Base-by-base conservation (phyloP, 495 filamentous ascomycete genomes). In the Lepraria neglecta region DNA sequence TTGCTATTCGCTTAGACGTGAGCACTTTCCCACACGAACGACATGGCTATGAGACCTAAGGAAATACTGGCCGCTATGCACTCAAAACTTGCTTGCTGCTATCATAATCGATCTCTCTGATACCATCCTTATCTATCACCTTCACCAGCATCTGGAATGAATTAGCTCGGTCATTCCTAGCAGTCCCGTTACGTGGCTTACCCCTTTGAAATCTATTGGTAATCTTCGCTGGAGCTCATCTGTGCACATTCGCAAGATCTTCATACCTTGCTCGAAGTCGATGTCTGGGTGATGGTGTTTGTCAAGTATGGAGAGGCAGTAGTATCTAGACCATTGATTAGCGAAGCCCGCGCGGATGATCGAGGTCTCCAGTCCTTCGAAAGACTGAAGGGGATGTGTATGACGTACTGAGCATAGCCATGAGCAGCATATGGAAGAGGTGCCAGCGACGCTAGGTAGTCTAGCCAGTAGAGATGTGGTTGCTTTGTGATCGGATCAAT, bases 251-350 rank as follows among this genome's bases (percentile, higher is more conserved):
- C 81, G 82, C 65, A 98, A 78, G 48, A 98, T 82, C 78, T 96
- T 90, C 72, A 95, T 78, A 50, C 94, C 94, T 74, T 92, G 82
- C 53, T 90, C 91, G 27, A 92, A 81, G 57, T 79, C 75, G 73
- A 97, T 97, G 71, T 97, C 84, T 42, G 94, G 92, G 64, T 97
- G 88, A 71, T 98, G 94, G 68, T 97, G 94, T 76, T 98, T 98
- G 77, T 98, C 94, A 21, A 98, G 83, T 63, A 95, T 92, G 3
- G 90, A 95, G 47, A 97, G 80, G 73, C 91, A 96, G 80, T 96
- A 96, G 76, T 95, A 95, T 78, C 83, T 84, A 30, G 12, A 24
- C 15, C 40, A 31, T 14, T 35, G n/a, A 24, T 47, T 21, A 64
- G 60, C 19, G 46, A 53, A 44, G n/a, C 6, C 42, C 2, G n/a